phyloP scores from a whole-genome alignment of 2,329 filamentous ascomycete genomes.

The Cyphellophora attinorum region DNA sequence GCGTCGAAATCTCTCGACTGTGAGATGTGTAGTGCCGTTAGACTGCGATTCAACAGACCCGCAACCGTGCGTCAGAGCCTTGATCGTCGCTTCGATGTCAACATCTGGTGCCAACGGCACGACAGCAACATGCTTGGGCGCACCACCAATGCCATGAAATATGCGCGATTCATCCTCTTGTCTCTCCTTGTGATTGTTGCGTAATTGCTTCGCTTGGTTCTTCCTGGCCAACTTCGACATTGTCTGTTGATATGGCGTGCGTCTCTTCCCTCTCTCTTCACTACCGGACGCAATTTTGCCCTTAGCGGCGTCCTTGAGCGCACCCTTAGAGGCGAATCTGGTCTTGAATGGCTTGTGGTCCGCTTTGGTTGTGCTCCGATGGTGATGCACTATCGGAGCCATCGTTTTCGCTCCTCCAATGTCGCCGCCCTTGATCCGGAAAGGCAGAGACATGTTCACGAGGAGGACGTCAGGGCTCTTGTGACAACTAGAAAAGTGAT shows the following conservation, averaged over 20 bases:
- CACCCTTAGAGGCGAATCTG: constrained; percentile 77
- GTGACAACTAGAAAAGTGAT: too few species aligned
- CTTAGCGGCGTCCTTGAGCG: constrained; percentile 75
- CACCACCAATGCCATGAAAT: constrained; percentile 78
- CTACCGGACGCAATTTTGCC: constrained; percentile 62
- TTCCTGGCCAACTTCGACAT: constrained; percentile 95
- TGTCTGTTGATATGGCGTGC: constrained; percentile 88
- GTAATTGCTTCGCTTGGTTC: constrained; percentile 88
- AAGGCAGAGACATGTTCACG: background rate
- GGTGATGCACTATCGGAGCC: constrained; percentile 54
- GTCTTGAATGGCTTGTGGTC: constrained; percentile 88
- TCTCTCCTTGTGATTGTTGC: constrained; percentile 72
- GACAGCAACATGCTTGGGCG: constrained; percentile 78
- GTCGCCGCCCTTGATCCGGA: background rate
- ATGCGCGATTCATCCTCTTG: constrained; percentile 69
- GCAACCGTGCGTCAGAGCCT: constrained; percentile 64
- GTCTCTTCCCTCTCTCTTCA: constrained; percentile 60
- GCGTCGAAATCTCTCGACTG: constrained; percentile 88
- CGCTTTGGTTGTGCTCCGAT: constrained; percentile 85
- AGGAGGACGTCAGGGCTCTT: too few species aligned
- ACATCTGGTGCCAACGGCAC: constrained; percentile 71
- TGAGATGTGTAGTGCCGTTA: constrained; percentile 51
- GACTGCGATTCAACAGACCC: constrained; percentile 62
- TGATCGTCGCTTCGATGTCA: constrained; percentile 58
- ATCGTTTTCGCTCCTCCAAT: background rate